Evolutionary conservation across 1,284 basidiomycete genomes (phyloP), one percentile per base, ranked within the genome.

Genomic region (Pisolithus thermaeus): DNA sequence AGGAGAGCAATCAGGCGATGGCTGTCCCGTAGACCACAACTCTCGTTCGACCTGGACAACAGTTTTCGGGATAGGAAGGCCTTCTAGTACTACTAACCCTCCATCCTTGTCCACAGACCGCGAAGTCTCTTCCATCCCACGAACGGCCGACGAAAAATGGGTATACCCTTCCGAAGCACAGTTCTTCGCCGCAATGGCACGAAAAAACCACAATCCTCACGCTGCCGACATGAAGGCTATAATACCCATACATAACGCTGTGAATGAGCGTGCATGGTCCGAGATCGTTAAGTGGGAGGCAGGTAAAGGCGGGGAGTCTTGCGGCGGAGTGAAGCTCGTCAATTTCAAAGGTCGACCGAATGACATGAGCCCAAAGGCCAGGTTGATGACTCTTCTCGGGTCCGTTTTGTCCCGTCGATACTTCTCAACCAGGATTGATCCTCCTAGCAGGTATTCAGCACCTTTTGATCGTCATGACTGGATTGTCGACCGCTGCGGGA

Each of bases 391-490:
- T 50, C 67, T 96, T 38, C 74, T 95, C 23, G 97, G 96, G 95
- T 97, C 63, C 61, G 89, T 76, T 11, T 14, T 44, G 41, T 20
- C 23, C 40, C 43, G 49, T 16, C n/a, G 23, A 18, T 40, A 12
- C 25, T 5, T 25, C 4, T 14, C 30, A 11, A 14, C 23, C 54
- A 20, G 7, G 20, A 42, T 50, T 49, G 9, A 6, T 44, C 50
- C 11, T 22, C 48, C 38, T 30, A 35, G 2, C 61, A 93, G 95
- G 3, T 99, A 98, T 69, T 80, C 90, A 38, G 78, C 90, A 11
- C 96, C 96, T 0, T 99, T 99, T 67, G 97, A 99, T 69, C 79
- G 97, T 51, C 96, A 99, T 59, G 96, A 99, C 69, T 99, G 96
- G 97, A 72, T 92, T 41, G 84, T 99, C 41, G 93, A 97, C 68